These are phyloP conservation scores for Trichocladium uniseriatum DNA, from an alignment of 495 filamentous ascomycete species.

Conservation along the genomic window DNA sequence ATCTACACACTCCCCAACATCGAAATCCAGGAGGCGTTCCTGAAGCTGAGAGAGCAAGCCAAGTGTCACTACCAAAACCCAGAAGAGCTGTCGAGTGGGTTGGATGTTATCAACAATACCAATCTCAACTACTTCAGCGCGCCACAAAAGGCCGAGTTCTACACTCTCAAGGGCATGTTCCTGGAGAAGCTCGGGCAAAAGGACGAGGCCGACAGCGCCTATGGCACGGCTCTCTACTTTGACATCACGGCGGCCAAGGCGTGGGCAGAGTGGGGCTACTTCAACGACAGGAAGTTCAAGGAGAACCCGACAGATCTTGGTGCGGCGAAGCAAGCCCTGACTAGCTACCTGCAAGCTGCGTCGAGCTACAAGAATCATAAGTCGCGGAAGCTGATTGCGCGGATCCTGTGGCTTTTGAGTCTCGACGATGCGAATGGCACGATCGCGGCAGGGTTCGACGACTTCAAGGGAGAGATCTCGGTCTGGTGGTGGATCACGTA, in stretches of 20 bases:
- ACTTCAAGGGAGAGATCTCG: constrained; percentile 89
- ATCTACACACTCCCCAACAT: constrained; percentile 99
- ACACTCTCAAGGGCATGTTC: constrained; percentile 99
- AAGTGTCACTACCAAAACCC: constrained; percentile 97
- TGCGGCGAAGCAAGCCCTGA: constrained; percentile 80
- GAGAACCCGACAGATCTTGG: constrained; percentile 68
- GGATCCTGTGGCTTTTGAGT: constrained; percentile 93
- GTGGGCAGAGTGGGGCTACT: constrained; percentile 99
- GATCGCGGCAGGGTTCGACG: constrained; percentile 74
- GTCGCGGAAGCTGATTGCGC: constrained; percentile 87
- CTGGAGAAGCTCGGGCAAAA: constrained; percentile 82
- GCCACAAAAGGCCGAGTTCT: constrained; percentile 97
- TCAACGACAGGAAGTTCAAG: constrained; percentile 93
- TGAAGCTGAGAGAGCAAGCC: constrained; percentile 93
- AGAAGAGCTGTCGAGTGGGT: constrained; percentile 76
- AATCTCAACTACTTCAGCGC: constrained; percentile 96
- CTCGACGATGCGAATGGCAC: constrained; percentile 78
- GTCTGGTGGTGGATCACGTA: constrained; percentile 99
- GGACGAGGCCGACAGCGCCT: constrained; percentile 85
- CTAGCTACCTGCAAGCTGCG: constrained; percentile 92
- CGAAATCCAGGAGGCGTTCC: constrained; percentile 97
- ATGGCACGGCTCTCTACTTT: constrained; percentile 87
- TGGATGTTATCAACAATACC: constrained; percentile 99
- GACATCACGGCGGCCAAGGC: constrained; percentile 93
- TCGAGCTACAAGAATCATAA: constrained; percentile 95